Conservation (phyloP, 768 basidiomycete genomes). For the Suillus tomentosus region DNA sequence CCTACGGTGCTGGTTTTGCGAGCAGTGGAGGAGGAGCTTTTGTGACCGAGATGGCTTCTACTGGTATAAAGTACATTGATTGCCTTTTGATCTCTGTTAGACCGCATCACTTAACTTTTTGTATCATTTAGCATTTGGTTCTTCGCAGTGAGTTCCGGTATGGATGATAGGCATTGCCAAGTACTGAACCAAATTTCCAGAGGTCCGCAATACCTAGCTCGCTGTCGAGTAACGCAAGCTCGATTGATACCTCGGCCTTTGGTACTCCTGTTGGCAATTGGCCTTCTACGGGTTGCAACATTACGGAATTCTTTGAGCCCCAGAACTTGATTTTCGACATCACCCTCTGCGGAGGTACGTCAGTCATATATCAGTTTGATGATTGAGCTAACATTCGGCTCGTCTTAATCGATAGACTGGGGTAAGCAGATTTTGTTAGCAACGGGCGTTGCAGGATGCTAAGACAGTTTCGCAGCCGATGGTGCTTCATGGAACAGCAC, state of each 20-base stretch:
- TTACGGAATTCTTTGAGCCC: slow-evolving; percentile 55
- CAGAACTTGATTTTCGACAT: slow-evolving; percentile 76
- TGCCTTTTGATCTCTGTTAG: not conserved
- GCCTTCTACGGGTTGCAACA: slow-evolving; percentile 56
- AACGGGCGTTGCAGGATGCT: not conserved
- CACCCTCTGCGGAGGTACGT: slow-evolving; percentile 64
- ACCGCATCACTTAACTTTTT: slow-evolving; percentile 1
- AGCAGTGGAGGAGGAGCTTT: slow-evolving; percentile 70
- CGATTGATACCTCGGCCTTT: slow-evolving; percentile 55
- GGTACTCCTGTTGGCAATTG: slow-evolving; percentile 75
- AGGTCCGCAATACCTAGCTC: slow-evolving; percentile 46
- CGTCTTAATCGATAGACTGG: slow-evolving; percentile 26
- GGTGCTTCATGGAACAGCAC: slow-evolving; percentile 57
- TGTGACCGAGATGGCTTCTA: slow-evolving; percentile 69
- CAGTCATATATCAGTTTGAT: slow-evolving; percentile 14
- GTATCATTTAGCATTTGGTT: slow-evolving; percentile 30
- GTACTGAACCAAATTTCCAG: slow-evolving; percentile 14
- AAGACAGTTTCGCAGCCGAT: slow-evolving; percentile 12
- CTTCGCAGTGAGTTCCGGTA: slow-evolving; percentile 27
- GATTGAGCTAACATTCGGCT: slow-evolving; percentile 33
- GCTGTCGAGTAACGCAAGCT: slow-evolving; percentile 49
- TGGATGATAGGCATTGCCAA: not conserved
- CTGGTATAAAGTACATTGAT: slow-evolving; percentile 60
- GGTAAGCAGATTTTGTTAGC: slow-evolving; percentile 24
- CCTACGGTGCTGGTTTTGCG: slow-evolving; percentile 71